Conservation (phyloP, 164 flowering plant genomes). For the Vitis labrusca region DNA sequence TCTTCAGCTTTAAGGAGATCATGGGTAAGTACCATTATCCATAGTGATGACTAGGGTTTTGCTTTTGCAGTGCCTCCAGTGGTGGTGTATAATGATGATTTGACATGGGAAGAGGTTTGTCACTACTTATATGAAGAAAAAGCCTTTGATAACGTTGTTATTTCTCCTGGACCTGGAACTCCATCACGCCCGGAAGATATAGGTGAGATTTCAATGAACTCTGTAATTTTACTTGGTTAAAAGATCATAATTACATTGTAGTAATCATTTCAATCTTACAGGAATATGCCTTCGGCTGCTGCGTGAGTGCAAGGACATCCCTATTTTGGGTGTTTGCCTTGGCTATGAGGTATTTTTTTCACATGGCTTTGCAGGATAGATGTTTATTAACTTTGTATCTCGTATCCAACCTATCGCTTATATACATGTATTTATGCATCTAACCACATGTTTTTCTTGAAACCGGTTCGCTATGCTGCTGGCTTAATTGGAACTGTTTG, state of each 20-base stretch:
- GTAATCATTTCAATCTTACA: conserved; percentile 25
- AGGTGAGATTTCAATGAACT: conserved; percentile 43
- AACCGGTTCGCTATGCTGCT: no score
- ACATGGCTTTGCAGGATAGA: background rate
- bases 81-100: conserved; percentile 85
- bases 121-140: conserved; percentile 70
- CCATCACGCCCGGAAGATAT: conserved; percentile 82
- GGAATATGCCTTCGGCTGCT: conserved; percentile 83
- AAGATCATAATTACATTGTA: background rate
- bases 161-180: conserved; percentile 99
- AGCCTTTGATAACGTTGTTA: conserved; percentile 92
- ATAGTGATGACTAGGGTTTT: no score
- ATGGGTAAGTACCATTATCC: no score
- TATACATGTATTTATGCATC: no score
- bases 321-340: conserved; percentile 97
- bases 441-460: no score
- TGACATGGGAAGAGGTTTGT: conserved; percentile 74
- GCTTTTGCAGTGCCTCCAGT: conserved; percentile 77
- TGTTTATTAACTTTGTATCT: background rate
- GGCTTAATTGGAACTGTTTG: no score
- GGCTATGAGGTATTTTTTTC: conserved; percentile 83
- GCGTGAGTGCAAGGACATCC: conserved; percentile 82
- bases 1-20: no score
- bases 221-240: no score
- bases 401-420: no score